phyloP scores from a whole-genome alignment of 371 early-diverging fungal genomes.

The Lichtheimia ornata region DNA sequence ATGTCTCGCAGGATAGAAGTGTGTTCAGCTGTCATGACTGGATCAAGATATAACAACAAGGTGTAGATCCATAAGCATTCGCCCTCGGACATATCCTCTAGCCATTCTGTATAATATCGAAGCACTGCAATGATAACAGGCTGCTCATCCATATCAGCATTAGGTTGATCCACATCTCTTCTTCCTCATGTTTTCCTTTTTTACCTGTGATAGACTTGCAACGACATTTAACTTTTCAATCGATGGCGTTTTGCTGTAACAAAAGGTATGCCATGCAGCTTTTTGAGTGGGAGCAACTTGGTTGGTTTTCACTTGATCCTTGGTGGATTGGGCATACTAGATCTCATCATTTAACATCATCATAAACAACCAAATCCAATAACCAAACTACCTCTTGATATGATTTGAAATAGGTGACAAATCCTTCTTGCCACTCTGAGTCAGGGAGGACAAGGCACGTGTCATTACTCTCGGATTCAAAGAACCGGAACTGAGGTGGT shows the following conservation, averaged over 20 bases:
- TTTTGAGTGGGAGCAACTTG: not conserved
- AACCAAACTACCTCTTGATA: slow-evolving; percentile 27
- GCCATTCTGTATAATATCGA: slow-evolving; percentile 31
- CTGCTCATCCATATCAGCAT: not conserved
- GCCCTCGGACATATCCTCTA: slow-evolving; percentile 11
- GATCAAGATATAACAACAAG: slow-evolving; percentile 38
- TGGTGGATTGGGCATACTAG: not conserved
- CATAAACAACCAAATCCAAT: not conserved
- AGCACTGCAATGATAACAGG: slow-evolving; percentile 20
- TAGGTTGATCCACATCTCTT: no score
- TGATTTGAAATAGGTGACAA: slow-evolving; percentile 22
- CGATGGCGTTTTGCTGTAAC: slow-evolving; percentile 10
- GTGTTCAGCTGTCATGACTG: slow-evolving; percentile 39
- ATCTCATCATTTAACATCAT: slow-evolving; percentile 1
- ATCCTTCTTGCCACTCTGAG: slow-evolving; percentile 31
- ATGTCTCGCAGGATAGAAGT: slow-evolving; percentile 35
- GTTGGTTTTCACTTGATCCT: not conserved
- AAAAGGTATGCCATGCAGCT: slow-evolving; percentile 17
- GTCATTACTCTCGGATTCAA: not conserved
- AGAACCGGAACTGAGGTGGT: slow-evolving; percentile 32
- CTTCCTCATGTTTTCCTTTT: no score
- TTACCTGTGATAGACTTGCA: slow-evolving; percentile 26
- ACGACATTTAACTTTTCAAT: not conserved
- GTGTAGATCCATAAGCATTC: slow-evolving; percentile 32
- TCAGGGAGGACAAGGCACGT: slow-evolving; percentile 13